A percentile compares a stretch with the other conserved stretches of the same genome.
phyloP scores from a whole-genome alignment of 257 asterid genomes.

The Solanum pinnatisectum region DNA sequence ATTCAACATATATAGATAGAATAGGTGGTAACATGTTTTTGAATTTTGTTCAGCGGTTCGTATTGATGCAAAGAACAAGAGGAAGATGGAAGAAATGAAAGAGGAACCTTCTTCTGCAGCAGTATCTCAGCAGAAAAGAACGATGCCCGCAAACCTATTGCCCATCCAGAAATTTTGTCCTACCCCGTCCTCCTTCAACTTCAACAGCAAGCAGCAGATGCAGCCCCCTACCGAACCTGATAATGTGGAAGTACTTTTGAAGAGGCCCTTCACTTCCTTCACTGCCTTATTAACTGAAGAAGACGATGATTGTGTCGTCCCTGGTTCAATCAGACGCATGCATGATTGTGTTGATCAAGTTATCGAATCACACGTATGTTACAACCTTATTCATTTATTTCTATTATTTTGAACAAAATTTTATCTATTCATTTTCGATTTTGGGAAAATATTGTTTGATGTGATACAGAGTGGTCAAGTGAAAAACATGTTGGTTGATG shows the following conservation, averaged over 20 bases:
- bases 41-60: neutral
- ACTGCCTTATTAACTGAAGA: conserved; percentile 1
- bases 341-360: conserved; percentile 6
- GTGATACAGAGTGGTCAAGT: conserved; percentile 22
- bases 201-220: neutral
- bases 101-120: neutral
- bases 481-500: neutral
- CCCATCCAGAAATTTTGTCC: neutral
- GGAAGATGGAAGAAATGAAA: neutral
- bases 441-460: neutral
- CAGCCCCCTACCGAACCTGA: neutral
- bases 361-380: conserved; percentile 14
- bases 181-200: neutral
- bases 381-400: neutral
- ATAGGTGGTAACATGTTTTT: neutral
- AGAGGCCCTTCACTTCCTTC: neutral
- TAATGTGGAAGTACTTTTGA: neutral
- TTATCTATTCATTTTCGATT: neutral
- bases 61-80: neutral
- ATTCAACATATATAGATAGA: neutral
- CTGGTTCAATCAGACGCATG: neutral
- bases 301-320: neutral
- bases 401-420: neutral
- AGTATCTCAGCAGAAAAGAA: neutral
- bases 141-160: neutral